These are phyloP conservation scores for Myotisia sp. DNA, from an alignment of 2,329 filamentous ascomycete species.

Conservation along the genomic window DNA sequence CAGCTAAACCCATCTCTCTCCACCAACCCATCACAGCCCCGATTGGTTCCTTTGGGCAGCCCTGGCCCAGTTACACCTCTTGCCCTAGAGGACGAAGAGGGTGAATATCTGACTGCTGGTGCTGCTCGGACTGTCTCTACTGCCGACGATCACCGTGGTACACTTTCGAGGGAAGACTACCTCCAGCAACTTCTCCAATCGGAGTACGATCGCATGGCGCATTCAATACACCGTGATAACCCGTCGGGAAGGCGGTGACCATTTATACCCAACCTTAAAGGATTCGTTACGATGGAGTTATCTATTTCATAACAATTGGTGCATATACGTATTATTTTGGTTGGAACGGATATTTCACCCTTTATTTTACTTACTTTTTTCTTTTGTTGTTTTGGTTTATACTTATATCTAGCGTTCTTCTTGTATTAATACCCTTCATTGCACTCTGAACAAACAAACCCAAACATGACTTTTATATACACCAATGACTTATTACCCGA, in stretches of 20 bases:
- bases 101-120: conserved; percentile 28
- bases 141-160: not conserved
- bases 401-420: too few relatives aligned
- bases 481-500: too few relatives aligned
- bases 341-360: too few relatives aligned
- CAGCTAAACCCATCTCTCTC: conserved; percentile 16
- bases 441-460: too few relatives aligned
- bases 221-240: not conserved
- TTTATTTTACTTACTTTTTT: too few relatives aligned
- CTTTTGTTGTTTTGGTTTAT: too few relatives aligned
- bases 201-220: conserved; percentile 18
- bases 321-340: too few relatives aligned
- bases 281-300: too few relatives aligned
- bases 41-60: conserved; percentile 32
- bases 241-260: not conserved
- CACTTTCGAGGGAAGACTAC: conserved; percentile 13
- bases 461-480: too few relatives aligned
- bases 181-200: conserved; percentile 23
- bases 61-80: conserved; percentile 35
- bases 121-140: conserved; percentile 1
- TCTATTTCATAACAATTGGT: too few relatives aligned
- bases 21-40: conserved; percentile 30
- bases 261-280: too few relatives aligned
- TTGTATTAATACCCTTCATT: too few relatives aligned
- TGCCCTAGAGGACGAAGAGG: conserved; percentile 26